Base-by-base conservation (phyloP, 2,329 filamentous ascomycete species). In the Aureobasidium sp. region DNA sequence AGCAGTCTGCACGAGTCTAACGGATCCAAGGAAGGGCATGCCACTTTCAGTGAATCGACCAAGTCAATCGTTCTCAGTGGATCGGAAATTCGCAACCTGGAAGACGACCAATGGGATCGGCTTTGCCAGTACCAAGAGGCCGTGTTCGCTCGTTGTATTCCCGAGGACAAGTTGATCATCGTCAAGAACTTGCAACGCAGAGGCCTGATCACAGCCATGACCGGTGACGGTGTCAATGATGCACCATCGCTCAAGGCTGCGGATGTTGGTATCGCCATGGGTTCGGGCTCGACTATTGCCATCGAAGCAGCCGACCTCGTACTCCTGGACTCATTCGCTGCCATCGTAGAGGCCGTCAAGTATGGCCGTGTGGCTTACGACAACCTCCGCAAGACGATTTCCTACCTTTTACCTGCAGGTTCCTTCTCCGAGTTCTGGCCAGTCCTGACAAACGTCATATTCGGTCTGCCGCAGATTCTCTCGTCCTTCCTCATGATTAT, bases 281-380 rank as follows among this genome's bases (percentile, higher is more conserved):
- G 80, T 2, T 78, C 76, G 50, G 83, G 83, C 3, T 82, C 79
- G 1, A 83, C 86, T 61, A 83, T 86, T 63, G 83, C 83, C 13
- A 84, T 85, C 59, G 83, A 86, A 71, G 83, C 83, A 11, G 78
- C 82, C 0, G 83, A 86, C 65, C 84, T 86, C 80, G 81, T 86
- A 0, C 69, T 87, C 66, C 72, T 86, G 6, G 88, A 91, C 59
- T 85, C 83, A 0, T 91, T 92, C 69, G 81, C 83, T 0, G 87
- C 86, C 1, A 83, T 92, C 36, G 84, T 91, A 5, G 83, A 88
- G 68, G 89, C 88, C 0, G 83, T 91, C 2, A 79, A 85, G 65
- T 90, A 87, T 63, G 88, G 88, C 0, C 82, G 88, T 15, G 83
- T 89, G 6, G 86, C 91, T n/a, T 91, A 89, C 73, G 86, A 91